A percentile compares a stretch with the other conserved stretches of the same genome.
Conservation (phyloP, 345 rosid genomes). For the Eucalyptus paniculata region DNA sequence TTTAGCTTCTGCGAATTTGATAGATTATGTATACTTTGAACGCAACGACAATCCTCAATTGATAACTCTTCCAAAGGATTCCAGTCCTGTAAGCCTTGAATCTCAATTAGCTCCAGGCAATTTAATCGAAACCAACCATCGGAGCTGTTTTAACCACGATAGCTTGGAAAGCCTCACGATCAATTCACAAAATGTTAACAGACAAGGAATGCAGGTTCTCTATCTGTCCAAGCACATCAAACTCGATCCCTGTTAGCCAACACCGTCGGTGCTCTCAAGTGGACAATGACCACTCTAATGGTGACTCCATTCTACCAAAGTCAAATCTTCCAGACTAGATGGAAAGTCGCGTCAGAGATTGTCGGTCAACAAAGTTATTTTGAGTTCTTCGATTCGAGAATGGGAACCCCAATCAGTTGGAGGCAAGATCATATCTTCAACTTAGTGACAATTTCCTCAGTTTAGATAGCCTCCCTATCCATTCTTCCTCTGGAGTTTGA, state of each 20-base stretch:
- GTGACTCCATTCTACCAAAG: neutral
- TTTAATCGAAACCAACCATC: neutral
- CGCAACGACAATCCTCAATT: neutral
- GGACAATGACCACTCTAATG: neutral
- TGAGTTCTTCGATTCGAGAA: neutral
- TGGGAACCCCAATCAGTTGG: neutral
- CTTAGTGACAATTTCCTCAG: neutral
- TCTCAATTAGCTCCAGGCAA: neutral
- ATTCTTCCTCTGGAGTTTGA: neutral
- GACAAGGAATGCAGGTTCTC: neutral
- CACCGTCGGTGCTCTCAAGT: neutral
- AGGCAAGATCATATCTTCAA: neutral
- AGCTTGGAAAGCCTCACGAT: neutral
- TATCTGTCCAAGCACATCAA: neutral
- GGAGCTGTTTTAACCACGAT: neutral
- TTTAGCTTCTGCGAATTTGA: neutral
- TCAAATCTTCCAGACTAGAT: neutral
- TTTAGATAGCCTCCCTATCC: neutral
- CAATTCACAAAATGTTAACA: neutral
- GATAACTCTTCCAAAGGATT: neutral
- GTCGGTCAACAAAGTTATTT: neutral
- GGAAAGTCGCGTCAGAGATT: neutral
- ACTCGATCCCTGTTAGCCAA: neutral
- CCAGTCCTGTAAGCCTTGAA: neutral
- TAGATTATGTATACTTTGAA: neutral